Evolutionary conservation across 306 rosid genomes (phyloP).

Genomic region (Vigna mungo): DNA sequence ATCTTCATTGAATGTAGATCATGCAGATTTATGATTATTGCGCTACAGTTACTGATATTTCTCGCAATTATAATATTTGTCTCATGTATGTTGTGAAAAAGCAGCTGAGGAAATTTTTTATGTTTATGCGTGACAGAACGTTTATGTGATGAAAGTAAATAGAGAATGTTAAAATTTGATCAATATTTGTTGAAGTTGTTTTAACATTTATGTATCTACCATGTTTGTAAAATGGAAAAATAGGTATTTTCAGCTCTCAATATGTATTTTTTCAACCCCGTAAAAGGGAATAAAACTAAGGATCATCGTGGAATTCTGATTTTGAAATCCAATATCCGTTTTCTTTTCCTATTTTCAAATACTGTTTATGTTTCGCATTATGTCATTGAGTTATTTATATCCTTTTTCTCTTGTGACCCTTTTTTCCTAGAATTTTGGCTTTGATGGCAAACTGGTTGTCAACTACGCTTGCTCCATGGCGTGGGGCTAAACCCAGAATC

Average conservation of each 20-base stretch:
- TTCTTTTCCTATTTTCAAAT: neutral
- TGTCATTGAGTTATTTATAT: constrained; percentile 11
- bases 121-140: neutral
- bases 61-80: constrained; percentile 8
- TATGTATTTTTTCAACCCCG: constrained; percentile 17
- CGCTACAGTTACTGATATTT: constrained; percentile 19
- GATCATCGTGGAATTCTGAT: constrained; percentile 15
- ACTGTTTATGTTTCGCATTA: no score
- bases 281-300: constrained; percentile 13
- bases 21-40: constrained; percentile 28
- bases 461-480: constrained; percentile 96
- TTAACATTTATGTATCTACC: neutral
- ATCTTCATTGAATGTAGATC: constrained; percentile 1
- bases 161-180: neutral
- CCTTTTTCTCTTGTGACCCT: constrained; percentile 11
- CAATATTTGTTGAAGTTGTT: constrained; percentile 4
- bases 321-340: constrained; percentile 12
- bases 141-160: neutral
- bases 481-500: constrained; percentile 69
- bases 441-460: constrained; percentile 91
- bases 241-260: constrained; percentile 1
- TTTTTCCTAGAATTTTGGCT: constrained; percentile 83
- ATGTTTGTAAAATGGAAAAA: neutral
- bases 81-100: constrained; percentile 2
- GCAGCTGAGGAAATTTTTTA: neutral